Conservation (phyloP, 2,329 filamentous ascomycete genomes). For the Dendryphion nanum region DNA sequence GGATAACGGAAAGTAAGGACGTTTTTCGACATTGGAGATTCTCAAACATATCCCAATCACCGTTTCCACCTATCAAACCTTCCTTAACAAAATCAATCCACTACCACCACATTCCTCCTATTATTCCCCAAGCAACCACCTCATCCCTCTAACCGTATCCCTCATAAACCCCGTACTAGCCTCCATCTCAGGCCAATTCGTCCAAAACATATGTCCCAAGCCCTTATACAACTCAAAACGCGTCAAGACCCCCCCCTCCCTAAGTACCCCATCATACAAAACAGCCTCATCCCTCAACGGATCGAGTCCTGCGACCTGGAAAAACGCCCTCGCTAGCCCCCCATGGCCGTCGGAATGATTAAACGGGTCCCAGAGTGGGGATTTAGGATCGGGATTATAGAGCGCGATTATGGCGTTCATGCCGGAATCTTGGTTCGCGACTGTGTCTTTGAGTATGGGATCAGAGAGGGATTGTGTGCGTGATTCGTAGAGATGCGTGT, state of each 20-base stretch:
- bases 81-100: too few relatives aligned
- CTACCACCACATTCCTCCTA: neutral
- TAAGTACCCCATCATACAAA: conserved; percentile 44
- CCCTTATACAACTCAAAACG: conserved; percentile 44
- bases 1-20: too few relatives aligned
- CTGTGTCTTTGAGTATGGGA: conserved; percentile 16
- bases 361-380: conserved; percentile 31
- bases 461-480: conserved; percentile 25
- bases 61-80: neutral
- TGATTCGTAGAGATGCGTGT: conserved; percentile 42
- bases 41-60: too few relatives aligned
- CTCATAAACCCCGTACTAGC: conserved; percentile 21
- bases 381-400: conserved; percentile 25
- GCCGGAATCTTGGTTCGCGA: conserved; percentile 12
- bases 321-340: conserved; percentile 45
- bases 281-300: conserved; percentile 51
- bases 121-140: conserved; percentile 27
- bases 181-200: conserved; percentile 28
- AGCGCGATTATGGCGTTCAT: conserved; percentile 13
- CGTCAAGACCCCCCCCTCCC: conserved; percentile 39
- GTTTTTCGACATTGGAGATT: too few relatives aligned
- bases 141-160: conserved; percentile 27
- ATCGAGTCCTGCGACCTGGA: conserved; percentile 51
- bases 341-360: conserved; percentile 38
- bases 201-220: conserved; percentile 46